These are phyloP conservation scores for Pythium volutum DNA, from an alignment of 352 stramenopile species.

Conservation along the genomic window DNA sequence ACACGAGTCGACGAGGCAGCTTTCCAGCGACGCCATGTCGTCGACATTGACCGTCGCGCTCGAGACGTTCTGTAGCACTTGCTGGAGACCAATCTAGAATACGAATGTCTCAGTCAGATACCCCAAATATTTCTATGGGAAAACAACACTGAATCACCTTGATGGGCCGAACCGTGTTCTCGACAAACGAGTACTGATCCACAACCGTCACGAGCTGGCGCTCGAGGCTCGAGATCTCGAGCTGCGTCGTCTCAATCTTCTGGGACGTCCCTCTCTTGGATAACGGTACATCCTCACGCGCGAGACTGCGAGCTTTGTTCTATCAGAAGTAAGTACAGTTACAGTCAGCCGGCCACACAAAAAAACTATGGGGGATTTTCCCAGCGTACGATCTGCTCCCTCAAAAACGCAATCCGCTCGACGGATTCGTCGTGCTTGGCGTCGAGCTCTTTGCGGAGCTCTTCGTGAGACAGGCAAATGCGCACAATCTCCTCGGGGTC, in stretches of 20 bases:
- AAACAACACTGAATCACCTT: constrained; percentile 44
- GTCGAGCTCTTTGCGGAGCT: constrained; percentile 68
- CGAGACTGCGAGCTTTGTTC: constrained; percentile 41
- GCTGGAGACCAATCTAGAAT: constrained; percentile 76
- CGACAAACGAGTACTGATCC: constrained; percentile 82
- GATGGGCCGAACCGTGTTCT: constrained; percentile 70
- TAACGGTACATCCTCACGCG: constrained; percentile 48
- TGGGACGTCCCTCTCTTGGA: constrained; percentile 66
- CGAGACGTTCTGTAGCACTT: constrained; percentile 77
- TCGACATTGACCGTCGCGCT: constrained; percentile 69
- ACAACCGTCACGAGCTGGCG: constrained; percentile 61
- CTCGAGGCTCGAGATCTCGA: constrained; percentile 63
- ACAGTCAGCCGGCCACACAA: neutral
- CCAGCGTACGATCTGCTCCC: constrained; percentile 64
- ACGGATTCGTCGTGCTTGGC: constrained; percentile 58
- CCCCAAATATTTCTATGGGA: neutral
- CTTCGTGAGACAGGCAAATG: constrained; percentile 60
- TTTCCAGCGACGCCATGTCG: constrained; percentile 57
- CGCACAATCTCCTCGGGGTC: constrained; percentile 70
- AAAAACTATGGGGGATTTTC: no score
- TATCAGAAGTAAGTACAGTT: constrained; percentile 19
- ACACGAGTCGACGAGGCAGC: constrained; percentile 51
- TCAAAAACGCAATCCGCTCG: constrained; percentile 46
- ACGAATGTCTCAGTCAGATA: neutral
- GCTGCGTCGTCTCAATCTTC: constrained; percentile 62